phyloP scores from a whole-genome alignment of 805 yeast species.

The Candida verbasci region DNA sequence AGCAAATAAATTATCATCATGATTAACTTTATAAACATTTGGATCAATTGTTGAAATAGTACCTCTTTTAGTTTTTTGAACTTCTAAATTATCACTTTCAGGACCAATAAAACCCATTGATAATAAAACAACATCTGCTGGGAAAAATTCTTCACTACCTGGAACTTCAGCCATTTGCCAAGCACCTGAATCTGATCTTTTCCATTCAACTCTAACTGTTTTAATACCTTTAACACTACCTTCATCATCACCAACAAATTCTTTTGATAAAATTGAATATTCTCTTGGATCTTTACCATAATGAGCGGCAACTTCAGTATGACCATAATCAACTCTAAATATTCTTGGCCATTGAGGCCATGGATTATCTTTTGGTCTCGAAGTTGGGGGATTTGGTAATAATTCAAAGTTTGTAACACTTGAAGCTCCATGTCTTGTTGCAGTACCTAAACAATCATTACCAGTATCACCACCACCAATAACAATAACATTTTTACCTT shows the following conservation, averaged over 20 bases:
- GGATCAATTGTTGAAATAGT: constrained; percentile 65
- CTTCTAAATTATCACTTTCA: constrained; percentile 70
- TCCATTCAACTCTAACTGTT: constrained; percentile 98
- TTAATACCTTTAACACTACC: constrained; percentile 94
- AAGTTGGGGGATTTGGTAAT: constrained; percentile 84
- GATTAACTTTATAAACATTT: constrained; percentile 60
- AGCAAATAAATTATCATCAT: constrained; percentile 70
- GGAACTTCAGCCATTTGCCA: constrained; percentile 99
- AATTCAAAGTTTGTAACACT: constrained; percentile 92
- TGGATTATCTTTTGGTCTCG: constrained; percentile 91
- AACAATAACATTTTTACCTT: constrained; percentile 88
- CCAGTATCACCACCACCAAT: constrained; percentile 99
- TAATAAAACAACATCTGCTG: constrained; percentile 88
- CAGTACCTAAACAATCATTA: constrained; percentile 96
- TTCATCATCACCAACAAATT: constrained; percentile 89
- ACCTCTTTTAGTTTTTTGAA: constrained; percentile 75
- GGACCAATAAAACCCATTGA: constrained; percentile 99
- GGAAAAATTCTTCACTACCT: constrained; percentile 88
- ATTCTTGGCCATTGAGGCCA: constrained; percentile 99
- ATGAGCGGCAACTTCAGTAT: constrained; percentile 88
- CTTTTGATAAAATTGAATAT: constrained; percentile 91
- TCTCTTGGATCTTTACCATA: constrained; percentile 98
- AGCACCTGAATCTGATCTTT: constrained; percentile 88
- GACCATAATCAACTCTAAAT: constrained; percentile 97
- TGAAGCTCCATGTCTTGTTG: constrained; percentile 95